Base-by-base conservation (phyloP, 768 basidiomycete genomes). In the Boletus rubescentipes region DNA sequence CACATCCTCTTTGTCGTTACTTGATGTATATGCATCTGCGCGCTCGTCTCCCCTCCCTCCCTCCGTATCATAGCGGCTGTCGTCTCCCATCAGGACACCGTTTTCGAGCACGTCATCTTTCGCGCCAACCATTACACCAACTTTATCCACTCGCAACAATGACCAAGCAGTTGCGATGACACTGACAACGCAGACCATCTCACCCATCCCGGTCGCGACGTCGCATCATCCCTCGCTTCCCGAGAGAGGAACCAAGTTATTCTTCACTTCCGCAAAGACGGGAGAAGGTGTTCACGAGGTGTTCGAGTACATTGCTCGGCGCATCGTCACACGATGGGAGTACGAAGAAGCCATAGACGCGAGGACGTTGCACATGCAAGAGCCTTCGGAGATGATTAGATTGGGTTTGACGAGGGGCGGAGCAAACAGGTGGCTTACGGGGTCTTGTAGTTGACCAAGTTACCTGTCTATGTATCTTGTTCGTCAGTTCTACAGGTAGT, bases 201-300 rank as follows among this genome's bases (percentile, higher is more conserved):
- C 59, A 15, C 44, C 48, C 4, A 32, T 34, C 53, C 31, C 61
- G 32, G 60, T 61, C n/a, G 36, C 53, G 38, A 58, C 40, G n/a
- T n/a, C n/a, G 18, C 30, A 31, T 46, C 43, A 47, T 53, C 55
- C 53, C 49, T 53, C 61, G 0, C 57, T 62, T 2, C 79, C 75
- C 0, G 83, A 82, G 30, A 74, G 68, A 1, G 80, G 85, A 4
- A 85, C 88, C 0, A 81, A 76, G 66, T 71, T 91, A 11, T 89
- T 91, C 68, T 86, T 87, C 63, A 82, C 87, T 7, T 88, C 85
- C 1, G 89, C 91, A 3, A 89, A 89, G 70, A 89, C 87, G 5
- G 91, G 91, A 0, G 78, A 81, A 34, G 84, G 87, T 9, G 87
- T 91, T 0, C 46, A 64, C 1, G 85, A 84, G 1, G 84, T 90